Percentiles rank a stretch among this genome's conserved stretches.
Evolutionary conservation across 2,329 filamentous ascomycete species (phyloP).

Genomic region (Cladosporium sp.): DNA sequence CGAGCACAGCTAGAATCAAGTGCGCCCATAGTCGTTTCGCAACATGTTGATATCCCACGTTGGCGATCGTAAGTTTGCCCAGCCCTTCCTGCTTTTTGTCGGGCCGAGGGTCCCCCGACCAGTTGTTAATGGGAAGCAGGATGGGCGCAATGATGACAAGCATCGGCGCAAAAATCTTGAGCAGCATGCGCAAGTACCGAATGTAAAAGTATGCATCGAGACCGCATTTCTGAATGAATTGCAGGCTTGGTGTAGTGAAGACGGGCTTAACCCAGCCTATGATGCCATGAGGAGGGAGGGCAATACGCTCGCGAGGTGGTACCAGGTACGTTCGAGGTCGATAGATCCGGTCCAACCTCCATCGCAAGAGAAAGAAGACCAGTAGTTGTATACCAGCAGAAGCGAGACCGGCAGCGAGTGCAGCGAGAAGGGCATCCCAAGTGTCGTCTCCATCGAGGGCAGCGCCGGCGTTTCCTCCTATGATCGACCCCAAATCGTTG

Average conservation of each 20-base stretch:
- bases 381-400: slow-evolving; percentile 49
- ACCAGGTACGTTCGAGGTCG: slow-evolving; percentile 84
- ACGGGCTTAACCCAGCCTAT: slow-evolving; percentile 52
- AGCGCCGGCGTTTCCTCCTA: not conserved
- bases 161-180: slow-evolving; percentile 89
- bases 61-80: slow-evolving; percentile 83
- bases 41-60: slow-evolving; percentile 64
- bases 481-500: not conserved
- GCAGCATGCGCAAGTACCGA: slow-evolving; percentile 77
- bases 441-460: not conserved
- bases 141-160: slow-evolving; percentile 75
- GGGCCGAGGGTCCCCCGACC: slow-evolving; percentile 53
- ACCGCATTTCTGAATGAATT: slow-evolving; percentile 92
- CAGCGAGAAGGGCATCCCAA: slow-evolving; percentile 30
- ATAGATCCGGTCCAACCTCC: slow-evolving; percentile 80
- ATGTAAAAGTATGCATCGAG: slow-evolving; percentile 97
- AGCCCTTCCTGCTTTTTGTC: slow-evolving; percentile 53
- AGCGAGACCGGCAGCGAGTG: slow-evolving; percentile 31
- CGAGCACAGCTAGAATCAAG: slow-evolving; percentile 69
- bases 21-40: slow-evolving; percentile 74
- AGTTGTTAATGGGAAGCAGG: slow-evolving; percentile 77
- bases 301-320: slow-evolving; percentile 75
- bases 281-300: slow-evolving; percentile 61
- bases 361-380: slow-evolving; percentile 71
- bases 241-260: slow-evolving; percentile 69